Base-by-base conservation (phyloP, 805 yeast genomes). In the Saccharomycopsis javanensis region DNA sequence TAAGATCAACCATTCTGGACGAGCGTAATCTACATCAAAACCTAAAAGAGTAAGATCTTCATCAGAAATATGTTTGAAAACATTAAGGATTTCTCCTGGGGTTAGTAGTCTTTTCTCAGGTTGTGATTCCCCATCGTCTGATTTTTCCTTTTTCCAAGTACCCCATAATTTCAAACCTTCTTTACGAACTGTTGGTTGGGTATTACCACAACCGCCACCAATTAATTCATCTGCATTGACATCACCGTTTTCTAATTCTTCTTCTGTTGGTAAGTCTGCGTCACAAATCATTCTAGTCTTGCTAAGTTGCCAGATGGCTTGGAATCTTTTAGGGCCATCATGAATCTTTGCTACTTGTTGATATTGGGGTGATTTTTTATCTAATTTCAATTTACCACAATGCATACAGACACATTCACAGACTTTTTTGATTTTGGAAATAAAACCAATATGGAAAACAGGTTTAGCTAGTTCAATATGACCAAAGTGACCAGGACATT, bases 401-500 rank as follows among this genome's bases (percentile, higher is more conserved):
- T 94, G 96, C 90, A 94, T 91, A 76, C 99, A 94, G 31, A 92
- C 92, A 74, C 94, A 87, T 71, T 94, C 99, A 71, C 96, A 86
- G 38, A 89, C 88, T 71, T 94, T 94, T 70, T 94, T 94, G 67
- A 94, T 92, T 69, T 88, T 92, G 52, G 95, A 81, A 66, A 94
- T 83, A 72, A 89, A 94, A 51, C 96, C 99, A 70, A 94, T 89
- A 71, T 94, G 99, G 74, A 94, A 94, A 38, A 94, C 99, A 13
- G 99, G 99, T 70, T 92, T 94, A 35, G 99, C 98, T 63, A 94
- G 78, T 70, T 94, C 99, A 61, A 94, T 94, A 69, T 94, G 99
- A 64, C 99, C 99, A 73, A 94, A 94, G 75, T 94, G 99, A 60
- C 99, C 99, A 0, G 98, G 98, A 73, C 99, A 94, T 71, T 94